Evolutionary conservation across 257 asterid genomes (phyloP).

Genomic region (Ilex asprella): DNA sequence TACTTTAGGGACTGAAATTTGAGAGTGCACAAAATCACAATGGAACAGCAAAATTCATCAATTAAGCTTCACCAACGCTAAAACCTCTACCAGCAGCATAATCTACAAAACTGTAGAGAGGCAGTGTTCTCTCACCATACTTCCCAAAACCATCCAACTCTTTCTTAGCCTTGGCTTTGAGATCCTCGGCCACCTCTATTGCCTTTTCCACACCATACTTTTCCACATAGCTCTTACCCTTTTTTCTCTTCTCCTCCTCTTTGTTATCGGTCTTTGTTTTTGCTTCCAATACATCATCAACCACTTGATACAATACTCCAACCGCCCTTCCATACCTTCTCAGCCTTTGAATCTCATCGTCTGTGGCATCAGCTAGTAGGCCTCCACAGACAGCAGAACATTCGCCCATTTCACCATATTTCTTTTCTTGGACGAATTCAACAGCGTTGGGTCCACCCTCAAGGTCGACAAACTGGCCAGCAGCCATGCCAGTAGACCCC

Average conservation of each 20-base stretch:
- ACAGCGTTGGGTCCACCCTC: slow-evolving; percentile 75
- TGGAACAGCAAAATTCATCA: not conserved
- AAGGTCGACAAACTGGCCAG: slow-evolving; percentile 83
- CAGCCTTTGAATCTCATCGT: slow-evolving; percentile 62
- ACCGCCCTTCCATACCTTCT: slow-evolving; percentile 30
- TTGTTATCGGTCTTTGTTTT: slow-evolving; percentile 19
- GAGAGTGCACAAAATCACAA: slow-evolving; percentile 28
- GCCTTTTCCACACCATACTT: slow-evolving; percentile 87
- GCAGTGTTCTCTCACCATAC: slow-evolving; percentile 69
- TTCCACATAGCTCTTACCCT: slow-evolving; percentile 66
- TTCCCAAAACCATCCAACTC: slow-evolving; percentile 62
- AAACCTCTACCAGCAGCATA: slow-evolving; percentile 46
- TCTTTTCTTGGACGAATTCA: slow-evolving; percentile 74
- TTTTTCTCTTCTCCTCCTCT: slow-evolving; percentile 23
- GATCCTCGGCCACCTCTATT: slow-evolving; percentile 71
- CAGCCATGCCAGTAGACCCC: slow-evolving; percentile 98
- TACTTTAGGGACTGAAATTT: too few species aligned
- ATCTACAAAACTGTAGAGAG: slow-evolving; percentile 79
- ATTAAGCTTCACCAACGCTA: too few species aligned
- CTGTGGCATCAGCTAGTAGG: slow-evolving; percentile 76
- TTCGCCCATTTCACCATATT: slow-evolving; percentile 90
- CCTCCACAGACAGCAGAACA: slow-evolving; percentile 98
- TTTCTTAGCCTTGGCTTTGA: slow-evolving; percentile 63
- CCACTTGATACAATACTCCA: slow-evolving; percentile 32
- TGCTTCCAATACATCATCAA: slow-evolving; percentile 56